Conservation (phyloP, 441 rosid species). For the Gossypium aridum region DNA sequence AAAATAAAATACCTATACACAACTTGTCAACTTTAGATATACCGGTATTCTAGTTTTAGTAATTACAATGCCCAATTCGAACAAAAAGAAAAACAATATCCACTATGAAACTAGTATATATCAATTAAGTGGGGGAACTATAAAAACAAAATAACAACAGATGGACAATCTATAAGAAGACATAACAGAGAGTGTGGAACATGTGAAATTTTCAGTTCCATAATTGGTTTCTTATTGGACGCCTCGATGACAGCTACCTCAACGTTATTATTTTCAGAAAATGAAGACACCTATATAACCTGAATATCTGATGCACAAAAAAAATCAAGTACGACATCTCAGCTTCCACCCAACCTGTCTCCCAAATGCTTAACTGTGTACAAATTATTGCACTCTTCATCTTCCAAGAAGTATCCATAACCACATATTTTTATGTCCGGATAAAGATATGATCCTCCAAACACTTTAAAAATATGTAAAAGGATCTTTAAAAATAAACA, state of each 20-base stretch:
- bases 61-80: too few relatives aligned
- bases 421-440: neutral
- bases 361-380: neutral
- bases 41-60: neutral
- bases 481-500: too few relatives aligned
- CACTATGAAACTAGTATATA: neutral
- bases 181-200: neutral
- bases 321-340: neutral
- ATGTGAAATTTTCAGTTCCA: neutral
- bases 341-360: neutral
- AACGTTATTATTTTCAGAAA: neutral
- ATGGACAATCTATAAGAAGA: neutral
- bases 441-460: too few relatives aligned
- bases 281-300: neutral
- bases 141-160: neutral
- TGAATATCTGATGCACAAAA: neutral
- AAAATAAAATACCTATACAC: too few relatives aligned
- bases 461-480: too few relatives aligned
- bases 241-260: neutral
- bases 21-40: neutral
- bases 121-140: neutral
- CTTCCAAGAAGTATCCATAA: neutral
- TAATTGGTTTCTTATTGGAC: neutral
- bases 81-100: neutral
- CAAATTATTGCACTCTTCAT: neutral